These are phyloP conservation scores for Dipteronia sinensis DNA, from an alignment of 345 rosid genomes.

Conservation along the genomic window DNA sequence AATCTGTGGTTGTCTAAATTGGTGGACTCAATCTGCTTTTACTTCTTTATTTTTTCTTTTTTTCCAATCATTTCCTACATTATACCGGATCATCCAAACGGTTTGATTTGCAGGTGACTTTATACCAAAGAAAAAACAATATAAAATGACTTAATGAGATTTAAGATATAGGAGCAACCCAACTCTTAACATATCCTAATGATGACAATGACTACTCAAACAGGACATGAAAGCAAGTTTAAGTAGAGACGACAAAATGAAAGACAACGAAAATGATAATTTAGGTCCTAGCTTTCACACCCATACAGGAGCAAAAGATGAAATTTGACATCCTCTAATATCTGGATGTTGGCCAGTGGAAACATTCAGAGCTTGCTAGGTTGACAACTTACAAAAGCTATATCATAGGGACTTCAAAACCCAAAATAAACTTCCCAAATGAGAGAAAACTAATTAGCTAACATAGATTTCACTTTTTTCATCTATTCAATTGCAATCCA, in stretches of 20 bases:
- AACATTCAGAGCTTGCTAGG: not conserved
- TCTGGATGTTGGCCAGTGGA: not conserved
- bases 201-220: not conserved
- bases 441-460: not conserved
- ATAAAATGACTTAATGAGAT: too few relatives aligned
- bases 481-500: not conserved
- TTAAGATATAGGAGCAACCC: not conserved
- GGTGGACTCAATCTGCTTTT: not conserved
- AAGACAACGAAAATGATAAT: not conserved
- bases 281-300: not conserved
- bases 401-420: not conserved
- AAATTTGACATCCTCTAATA: not conserved
- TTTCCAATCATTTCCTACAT: too few relatives aligned
- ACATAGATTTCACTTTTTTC: not conserved
- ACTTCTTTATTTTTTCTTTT: not conserved
- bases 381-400: not conserved
- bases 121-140: too few relatives aligned
- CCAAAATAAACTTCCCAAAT: not conserved
- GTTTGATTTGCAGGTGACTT: too few relatives aligned
- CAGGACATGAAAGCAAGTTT: not conserved
- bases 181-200: not conserved
- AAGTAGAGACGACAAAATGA: not conserved
- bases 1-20: not conserved
- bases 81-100: too few relatives aligned
- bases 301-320: not conserved